Conservation (phyloP, 2,329 filamentous ascomycete genomes). For the Colletotrichum gigasporum region DNA sequence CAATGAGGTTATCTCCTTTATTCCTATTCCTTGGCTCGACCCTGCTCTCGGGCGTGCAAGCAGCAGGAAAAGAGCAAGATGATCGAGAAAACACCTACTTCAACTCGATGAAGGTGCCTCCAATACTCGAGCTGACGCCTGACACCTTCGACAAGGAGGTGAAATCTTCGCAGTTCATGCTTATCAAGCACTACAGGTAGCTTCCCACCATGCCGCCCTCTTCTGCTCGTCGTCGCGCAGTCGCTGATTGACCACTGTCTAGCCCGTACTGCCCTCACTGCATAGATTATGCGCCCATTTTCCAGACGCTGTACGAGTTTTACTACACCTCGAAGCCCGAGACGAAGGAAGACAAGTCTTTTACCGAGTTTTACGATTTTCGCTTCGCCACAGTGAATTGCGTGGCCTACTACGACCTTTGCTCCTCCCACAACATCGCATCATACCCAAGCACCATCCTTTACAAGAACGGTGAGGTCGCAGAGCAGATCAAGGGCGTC, state of each 20-base stretch:
- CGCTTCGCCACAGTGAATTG: constrained; percentile 90
- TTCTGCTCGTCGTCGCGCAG: constrained; percentile 6
- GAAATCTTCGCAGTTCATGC: constrained; percentile 60
- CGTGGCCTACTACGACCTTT: constrained; percentile 82
- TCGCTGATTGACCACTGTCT: constrained; percentile 20
- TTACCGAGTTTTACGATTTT: constrained; percentile 87
- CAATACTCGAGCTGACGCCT: constrained; percentile 68
- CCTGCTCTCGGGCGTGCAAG: constrained; percentile 50
- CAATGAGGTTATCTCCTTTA: constrained; percentile 56
- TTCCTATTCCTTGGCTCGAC: constrained; percentile 58
- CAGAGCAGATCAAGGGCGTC: constrained; percentile 71
- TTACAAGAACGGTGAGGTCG: constrained; percentile 79
- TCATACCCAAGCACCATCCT: constrained; percentile 82
- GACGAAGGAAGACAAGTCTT: constrained; percentile 65
- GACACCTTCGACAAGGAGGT: constrained; percentile 66
- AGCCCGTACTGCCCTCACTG: constrained; percentile 78
- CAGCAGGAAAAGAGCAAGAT: constrained; percentile 47
- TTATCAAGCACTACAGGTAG: constrained; percentile 76
- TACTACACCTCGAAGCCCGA: constrained; percentile 86
- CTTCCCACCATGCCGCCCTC: background rate
- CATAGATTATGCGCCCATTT: constrained; percentile 80
- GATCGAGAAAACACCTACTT: constrained; percentile 63
- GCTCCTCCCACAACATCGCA: constrained; percentile 71
- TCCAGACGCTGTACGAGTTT: constrained; percentile 93
- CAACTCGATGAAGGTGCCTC: constrained; percentile 73